Base-by-base conservation (phyloP, 306 rosid genomes). In the Fragaria vesca region DNA sequence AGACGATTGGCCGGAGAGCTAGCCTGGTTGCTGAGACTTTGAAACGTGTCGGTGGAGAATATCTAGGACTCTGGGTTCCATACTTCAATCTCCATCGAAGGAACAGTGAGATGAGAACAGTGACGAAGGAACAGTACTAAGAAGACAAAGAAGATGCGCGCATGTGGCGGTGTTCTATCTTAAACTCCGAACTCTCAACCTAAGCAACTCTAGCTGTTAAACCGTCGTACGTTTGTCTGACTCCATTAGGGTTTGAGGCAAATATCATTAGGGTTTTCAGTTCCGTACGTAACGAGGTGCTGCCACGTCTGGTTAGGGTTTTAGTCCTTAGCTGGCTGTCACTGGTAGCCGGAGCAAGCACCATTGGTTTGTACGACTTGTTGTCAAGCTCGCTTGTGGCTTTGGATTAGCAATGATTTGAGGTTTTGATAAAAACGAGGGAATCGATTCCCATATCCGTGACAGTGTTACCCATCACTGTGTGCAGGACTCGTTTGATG, bases 11-110 rank as follows among this genome's bases (percentile, higher is more conserved):
- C 4, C 11, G 12, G 43, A 20, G 80, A 26, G 46, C n/a, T 3
- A 36, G 15, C 46, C 5, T 6, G 24, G 69, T 30, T 57, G 30
- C 62, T 83, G 26, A 71, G 78, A 50, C 32, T 32, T 71, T 75
- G 79, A 83, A 83, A 76, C 85, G 81, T 87, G 85, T 82, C 82
- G 75, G 52, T 74, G 85, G 72, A 36, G 72, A 75, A 79, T 79
- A 70, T 79, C 36, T 83, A 34, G 75, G 75, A 5, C 30, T 17
- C 46, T 55, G 12, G 42, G 26, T 60, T 38, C 60, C 47, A 45
- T 28, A 28, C 78, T 18, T 60, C 57, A 36, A 28, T 74, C 78
- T 12, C 30, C 43, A 60, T 74, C 75, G 10, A 2, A 40, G 17
- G 26, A 32, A 74, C 8, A 38, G 71, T 40, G 47, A 8, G 3